These are phyloP conservation scores for Colletotrichum sublineola DNA, from an alignment of 2,329 filamentous ascomycete genomes.

Conservation along the genomic window DNA sequence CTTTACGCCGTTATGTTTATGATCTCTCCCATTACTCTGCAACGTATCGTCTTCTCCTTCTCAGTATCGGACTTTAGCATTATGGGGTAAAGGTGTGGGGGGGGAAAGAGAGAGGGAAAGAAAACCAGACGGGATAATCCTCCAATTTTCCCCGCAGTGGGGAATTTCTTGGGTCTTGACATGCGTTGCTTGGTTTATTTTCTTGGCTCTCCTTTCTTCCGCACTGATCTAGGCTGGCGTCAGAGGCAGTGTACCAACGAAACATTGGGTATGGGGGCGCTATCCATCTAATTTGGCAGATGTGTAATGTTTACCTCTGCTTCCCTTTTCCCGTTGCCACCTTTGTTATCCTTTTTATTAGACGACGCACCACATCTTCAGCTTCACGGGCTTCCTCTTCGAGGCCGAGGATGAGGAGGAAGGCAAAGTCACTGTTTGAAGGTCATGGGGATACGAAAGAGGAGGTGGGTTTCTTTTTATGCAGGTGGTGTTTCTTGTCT, in stretches of 20 bases:
- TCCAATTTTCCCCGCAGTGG: background rate
- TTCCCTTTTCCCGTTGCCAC: constrained; percentile 13
- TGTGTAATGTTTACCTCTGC: constrained; percentile 9
- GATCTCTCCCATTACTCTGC: constrained; percentile 33
- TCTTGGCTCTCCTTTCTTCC: background rate
- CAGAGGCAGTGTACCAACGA: constrained; percentile 22
- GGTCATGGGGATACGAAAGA: background rate
- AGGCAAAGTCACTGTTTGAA: background rate
- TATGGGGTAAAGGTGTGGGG: constrained; percentile 16
- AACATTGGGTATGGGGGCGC: constrained; percentile 20
- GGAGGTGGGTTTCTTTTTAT: background rate
- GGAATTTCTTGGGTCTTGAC: constrained; percentile 9
- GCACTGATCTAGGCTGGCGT: constrained; percentile 25
- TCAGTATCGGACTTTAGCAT: constrained; percentile 24
- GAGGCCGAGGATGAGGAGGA: background rate
- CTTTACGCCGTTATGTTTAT: constrained; percentile 41
- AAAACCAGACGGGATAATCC: constrained; percentile 28
- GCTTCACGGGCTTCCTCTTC: background rate
- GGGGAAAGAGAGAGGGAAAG: constrained; percentile 8
- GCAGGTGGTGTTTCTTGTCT: constrained; percentile 2
- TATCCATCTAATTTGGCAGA: constrained; percentile 11
- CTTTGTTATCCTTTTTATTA: constrained; percentile 8
- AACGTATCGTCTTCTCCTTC: constrained; percentile 24
- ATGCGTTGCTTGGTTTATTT: constrained; percentile 16
- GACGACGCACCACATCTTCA: constrained; percentile 19